A percentile compares a stretch with the other conserved stretches of the same genome.
These are phyloP conservation scores for Cudoniella acicularis DNA, from an alignment of 495 filamentous ascomycete genomes.

Conservation along the genomic window DNA sequence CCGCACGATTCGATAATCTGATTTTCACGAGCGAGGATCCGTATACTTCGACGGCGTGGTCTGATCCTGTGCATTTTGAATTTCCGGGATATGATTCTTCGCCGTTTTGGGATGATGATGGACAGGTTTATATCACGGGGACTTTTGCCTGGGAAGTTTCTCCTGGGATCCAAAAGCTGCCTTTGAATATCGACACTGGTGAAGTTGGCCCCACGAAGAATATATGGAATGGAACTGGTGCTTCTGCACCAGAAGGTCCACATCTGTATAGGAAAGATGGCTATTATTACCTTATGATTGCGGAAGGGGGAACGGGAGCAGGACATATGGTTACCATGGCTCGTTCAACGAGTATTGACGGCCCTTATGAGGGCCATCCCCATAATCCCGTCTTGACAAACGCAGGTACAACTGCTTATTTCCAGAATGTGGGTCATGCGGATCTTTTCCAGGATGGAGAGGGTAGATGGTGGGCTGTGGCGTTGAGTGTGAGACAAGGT, in stretches of 20 bases:
- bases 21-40: constrained; percentile 28
- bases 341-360: constrained; percentile 41
- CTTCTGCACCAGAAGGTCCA: constrained; percentile 55
- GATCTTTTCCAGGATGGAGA: constrained; percentile 46
- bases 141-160: neutral
- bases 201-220: constrained; percentile 31
- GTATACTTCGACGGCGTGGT: constrained; percentile 25
- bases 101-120: constrained; percentile 49
- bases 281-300: constrained; percentile 66
- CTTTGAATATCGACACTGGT: constrained; percentile 43
- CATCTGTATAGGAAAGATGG: constrained; percentile 61
- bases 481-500: constrained; percentile 40
- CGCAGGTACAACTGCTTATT: constrained; percentile 41
- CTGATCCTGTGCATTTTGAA: constrained; percentile 29
- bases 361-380: constrained; percentile 51
- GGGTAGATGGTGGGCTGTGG: constrained; percentile 53
- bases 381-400: constrained; percentile 54
- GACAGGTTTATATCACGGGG: constrained; percentile 42
- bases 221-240: constrained; percentile 53
- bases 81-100: constrained; percentile 38
- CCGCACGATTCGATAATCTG: constrained; percentile 20
- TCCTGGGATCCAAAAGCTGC: constrained; percentile 29
- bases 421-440: constrained; percentile 46
- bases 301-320: constrained; percentile 61
- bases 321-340: constrained; percentile 53